A percentile compares a stretch with the other conserved stretches of the same genome.
phyloP scores from a whole-genome alignment of 83 land plant species.

The Picea mariana region DNA sequence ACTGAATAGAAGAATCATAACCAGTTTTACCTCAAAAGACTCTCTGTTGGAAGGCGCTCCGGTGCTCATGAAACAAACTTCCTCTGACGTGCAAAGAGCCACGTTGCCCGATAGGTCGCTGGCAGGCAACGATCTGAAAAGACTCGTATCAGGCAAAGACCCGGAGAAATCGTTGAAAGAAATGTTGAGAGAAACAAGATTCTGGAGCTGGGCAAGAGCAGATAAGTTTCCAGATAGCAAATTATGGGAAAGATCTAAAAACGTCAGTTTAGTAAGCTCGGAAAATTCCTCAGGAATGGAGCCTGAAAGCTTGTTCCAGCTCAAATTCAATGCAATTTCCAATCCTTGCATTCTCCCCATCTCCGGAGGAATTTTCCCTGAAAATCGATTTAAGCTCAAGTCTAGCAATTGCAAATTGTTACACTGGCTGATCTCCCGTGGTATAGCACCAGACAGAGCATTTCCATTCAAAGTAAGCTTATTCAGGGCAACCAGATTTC shows the following conservation, averaged over 20 bases:
- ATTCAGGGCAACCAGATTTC: slow-evolving; percentile 27
- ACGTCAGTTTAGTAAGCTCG: slow-evolving; percentile 42
- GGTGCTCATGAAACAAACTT: slow-evolving; percentile 6
- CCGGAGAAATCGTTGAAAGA: slow-evolving; percentile 69
- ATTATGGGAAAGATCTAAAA: slow-evolving; percentile 60
- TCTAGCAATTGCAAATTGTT: slow-evolving; percentile 59
- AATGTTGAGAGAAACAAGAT: slow-evolving; percentile 59
- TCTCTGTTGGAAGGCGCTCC: neutral
- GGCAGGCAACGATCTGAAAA: slow-evolving; percentile 50
- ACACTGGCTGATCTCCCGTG: slow-evolving; percentile 40
- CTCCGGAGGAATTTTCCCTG: slow-evolving; percentile 50
- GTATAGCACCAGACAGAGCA: slow-evolving; percentile 47
- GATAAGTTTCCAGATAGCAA: slow-evolving; percentile 41
- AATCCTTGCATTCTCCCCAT: slow-evolving; percentile 58
- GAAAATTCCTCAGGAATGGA: slow-evolving; percentile 45
- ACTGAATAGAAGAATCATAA: slow-evolving; percentile 27
- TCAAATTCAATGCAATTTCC: slow-evolving; percentile 64
- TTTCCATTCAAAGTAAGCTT: slow-evolving; percentile 53
- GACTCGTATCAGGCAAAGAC: slow-evolving; percentile 50
- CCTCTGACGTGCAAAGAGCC: slow-evolving; percentile 36
- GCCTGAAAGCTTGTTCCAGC: slow-evolving; percentile 55
- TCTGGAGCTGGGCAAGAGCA: slow-evolving; percentile 37
- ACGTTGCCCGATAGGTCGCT: slow-evolving; percentile 47
- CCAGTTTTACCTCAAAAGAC: slow-evolving; percentile 23
- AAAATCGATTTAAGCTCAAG: slow-evolving; percentile 41